phyloP scores from a whole-genome alignment of 2,329 filamentous ascomycete species.

The Diaporthe caulivora region DNA sequence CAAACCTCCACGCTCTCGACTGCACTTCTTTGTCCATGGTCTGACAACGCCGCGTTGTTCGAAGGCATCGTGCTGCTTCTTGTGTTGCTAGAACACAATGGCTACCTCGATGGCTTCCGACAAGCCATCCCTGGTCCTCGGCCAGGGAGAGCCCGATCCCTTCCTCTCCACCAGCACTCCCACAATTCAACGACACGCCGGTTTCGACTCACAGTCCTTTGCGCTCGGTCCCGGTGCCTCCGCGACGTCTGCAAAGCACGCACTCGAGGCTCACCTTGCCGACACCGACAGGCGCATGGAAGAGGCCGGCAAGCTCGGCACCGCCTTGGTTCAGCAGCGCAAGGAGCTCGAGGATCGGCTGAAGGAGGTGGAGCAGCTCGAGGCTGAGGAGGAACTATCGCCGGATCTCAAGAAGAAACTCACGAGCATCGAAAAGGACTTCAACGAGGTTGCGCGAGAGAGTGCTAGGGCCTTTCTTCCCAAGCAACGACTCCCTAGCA shows the following conservation, averaged over 20 bases:
- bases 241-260: conserved; percentile 87
- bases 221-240: conserved; percentile 82
- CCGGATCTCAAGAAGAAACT: conserved; percentile 87
- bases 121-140: conserved; percentile 55
- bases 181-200: conserved; percentile 78
- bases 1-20: not conserved
- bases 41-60: conserved; percentile 35
- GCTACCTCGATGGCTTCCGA: conserved; percentile 58
- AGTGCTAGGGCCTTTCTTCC: conserved; percentile 89
- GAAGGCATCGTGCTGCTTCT: conserved; percentile 38
- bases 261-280: conserved; percentile 89
- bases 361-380: conserved; percentile 84
- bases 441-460: conserved; percentile 92
- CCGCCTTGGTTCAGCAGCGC: conserved; percentile 87
- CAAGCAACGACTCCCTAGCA: conserved; percentile 83
- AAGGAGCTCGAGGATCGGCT: conserved; percentile 85
- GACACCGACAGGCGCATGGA: conserved; percentile 94
- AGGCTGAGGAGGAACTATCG: conserved; percentile 82
- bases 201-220: conserved; percentile 85
- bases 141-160: conserved; percentile 63
- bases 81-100: conserved; percentile 50
- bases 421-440: conserved; percentile 90
- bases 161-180: conserved; percentile 65
- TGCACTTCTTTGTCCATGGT: conserved; percentile 33
- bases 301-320: conserved; percentile 90